phyloP scores from a whole-genome alignment of 2,329 filamentous ascomycete genomes.

The Trichoderma semiorbis region DNA sequence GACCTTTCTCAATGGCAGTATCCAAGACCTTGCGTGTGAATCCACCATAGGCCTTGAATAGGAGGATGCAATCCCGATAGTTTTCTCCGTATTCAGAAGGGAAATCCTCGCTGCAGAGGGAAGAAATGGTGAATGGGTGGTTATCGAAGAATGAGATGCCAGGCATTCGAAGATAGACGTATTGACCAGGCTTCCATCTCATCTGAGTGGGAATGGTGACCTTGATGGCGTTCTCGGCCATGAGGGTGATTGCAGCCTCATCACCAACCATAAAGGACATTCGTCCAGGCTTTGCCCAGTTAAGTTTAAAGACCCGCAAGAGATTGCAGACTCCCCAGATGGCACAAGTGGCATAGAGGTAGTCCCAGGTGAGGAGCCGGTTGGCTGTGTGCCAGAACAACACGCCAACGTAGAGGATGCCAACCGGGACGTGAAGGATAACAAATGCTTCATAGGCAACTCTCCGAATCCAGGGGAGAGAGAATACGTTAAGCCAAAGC shows the following conservation, averaged over 20 bases:
- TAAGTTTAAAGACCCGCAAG: constrained; percentile 76
- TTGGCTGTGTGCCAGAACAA: constrained; percentile 97
- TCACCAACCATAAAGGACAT: constrained; percentile 84
- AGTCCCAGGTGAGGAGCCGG: constrained; percentile 84
- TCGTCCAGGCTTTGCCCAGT: constrained; percentile 80
- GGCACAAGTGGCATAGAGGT: constrained; percentile 74
- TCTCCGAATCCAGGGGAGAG: constrained; percentile 72
- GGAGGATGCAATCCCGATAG: constrained; percentile 83
- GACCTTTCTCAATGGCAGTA: constrained; percentile 78
- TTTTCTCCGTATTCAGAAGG: constrained; percentile 86
- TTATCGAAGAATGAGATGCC: constrained; percentile 88
- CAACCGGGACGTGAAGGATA: constrained; percentile 75
- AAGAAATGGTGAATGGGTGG: constrained; percentile 93
- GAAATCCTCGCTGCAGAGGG: constrained; percentile 88
- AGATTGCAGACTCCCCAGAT: constrained; percentile 77
- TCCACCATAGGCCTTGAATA: constrained; percentile 87
- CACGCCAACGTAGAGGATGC: constrained; percentile 74
- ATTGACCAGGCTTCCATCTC: constrained; percentile 90
- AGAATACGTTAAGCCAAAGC: constrained; percentile 78
- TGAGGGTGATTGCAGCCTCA: constrained; percentile 81
- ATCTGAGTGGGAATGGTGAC: constrained; percentile 91
- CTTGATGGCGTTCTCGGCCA: constrained; percentile 93
- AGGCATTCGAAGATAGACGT: constrained; percentile 91
- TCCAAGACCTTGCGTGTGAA: constrained; percentile 86
- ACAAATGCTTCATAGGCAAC: constrained; percentile 85